Percentiles rank a stretch among this genome's conserved stretches.
These are phyloP conservation scores for Hydrangea macrophylla DNA, from an alignment of 148 eudicot species.

Conservation along the genomic window DNA sequence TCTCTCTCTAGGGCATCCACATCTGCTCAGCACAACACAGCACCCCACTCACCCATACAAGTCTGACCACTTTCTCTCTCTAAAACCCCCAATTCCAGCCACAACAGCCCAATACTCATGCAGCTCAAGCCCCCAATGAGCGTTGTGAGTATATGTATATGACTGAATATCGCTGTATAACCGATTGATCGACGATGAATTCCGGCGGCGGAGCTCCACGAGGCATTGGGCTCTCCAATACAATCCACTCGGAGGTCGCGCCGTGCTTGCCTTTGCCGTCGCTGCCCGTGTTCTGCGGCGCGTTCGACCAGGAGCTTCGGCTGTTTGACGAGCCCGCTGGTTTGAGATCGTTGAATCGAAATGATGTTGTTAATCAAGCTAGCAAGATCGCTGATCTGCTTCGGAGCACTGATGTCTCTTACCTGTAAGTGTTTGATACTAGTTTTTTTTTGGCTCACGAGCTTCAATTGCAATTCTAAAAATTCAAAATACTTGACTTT, in stretches of 20 bases:
- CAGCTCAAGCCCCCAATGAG: conserved; percentile 1
- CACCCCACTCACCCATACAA: no score
- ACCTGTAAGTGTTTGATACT: conserved; percentile 49
- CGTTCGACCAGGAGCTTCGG: conserved; percentile 65
- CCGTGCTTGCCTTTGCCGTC: conserved; percentile 87
- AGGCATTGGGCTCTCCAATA: conserved; percentile 76
- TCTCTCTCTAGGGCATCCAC: conserved; percentile 26
- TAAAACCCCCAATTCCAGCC: conserved; percentile 7
- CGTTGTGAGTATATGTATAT: not conserved
- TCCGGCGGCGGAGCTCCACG: conserved; percentile 40
- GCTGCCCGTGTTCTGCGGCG: conserved; percentile 81
- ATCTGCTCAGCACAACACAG: not conserved
- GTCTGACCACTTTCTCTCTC: not conserved
- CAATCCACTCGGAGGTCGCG: conserved; percentile 82
- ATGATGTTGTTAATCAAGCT: conserved; percentile 54
- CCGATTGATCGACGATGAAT: conserved; percentile 25
- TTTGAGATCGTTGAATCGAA: conserved; percentile 39
- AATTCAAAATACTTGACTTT: not conserved
- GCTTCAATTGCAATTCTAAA: not conserved
- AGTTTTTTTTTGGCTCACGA: not conserved
- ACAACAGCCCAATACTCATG: not conserved
- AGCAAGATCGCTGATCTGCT: conserved; percentile 69
- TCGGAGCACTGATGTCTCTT: conserved; percentile 71
- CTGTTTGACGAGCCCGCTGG: conserved; percentile 45
- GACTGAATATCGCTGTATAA: not conserved